phyloP scores from a whole-genome alignment of 441 rosid species.

The Codiaeum variegatum region DNA sequence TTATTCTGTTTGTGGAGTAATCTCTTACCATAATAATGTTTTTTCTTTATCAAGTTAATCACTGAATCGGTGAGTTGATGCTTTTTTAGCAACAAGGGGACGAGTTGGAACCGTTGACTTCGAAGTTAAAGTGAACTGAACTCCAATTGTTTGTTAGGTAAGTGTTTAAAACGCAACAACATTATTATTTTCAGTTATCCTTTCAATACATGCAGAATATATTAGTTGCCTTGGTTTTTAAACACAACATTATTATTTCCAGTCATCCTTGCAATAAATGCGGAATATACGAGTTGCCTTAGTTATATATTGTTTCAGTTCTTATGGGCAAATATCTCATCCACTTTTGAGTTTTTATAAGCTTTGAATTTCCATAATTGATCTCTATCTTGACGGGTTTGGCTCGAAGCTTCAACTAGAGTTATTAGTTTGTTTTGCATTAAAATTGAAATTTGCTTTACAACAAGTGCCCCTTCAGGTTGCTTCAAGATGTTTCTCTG shows the following conservation, averaged over 20 bases:
- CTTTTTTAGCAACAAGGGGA: constrained; percentile 48
- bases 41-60: not conserved
- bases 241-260: too few species aligned
- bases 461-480: too few species aligned
- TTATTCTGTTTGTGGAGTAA: not conserved
- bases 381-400: not conserved
- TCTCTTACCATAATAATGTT: not conserved
- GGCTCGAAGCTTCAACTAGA: not conserved
- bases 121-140: constrained; percentile 46
- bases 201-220: not conserved
- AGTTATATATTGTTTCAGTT: too few species aligned
- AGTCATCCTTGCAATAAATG: too few species aligned
- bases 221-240: constrained; percentile 12
- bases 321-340: not conserved
- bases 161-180: constrained; percentile 15
- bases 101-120: constrained; percentile 35
- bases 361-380: not conserved
- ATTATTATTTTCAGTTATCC: not conserved
- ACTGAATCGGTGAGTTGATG: constrained; percentile 19
- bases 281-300: constrained; percentile 1
- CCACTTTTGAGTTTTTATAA: not conserved
- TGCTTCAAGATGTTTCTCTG: too few species aligned
- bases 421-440: not conserved
- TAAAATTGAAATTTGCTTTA: too few species aligned
- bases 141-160: constrained; percentile 15